Evolutionary conservation across 768 basidiomycete species (phyloP).

Genomic region (Lyophyllum shimeji): DNA sequence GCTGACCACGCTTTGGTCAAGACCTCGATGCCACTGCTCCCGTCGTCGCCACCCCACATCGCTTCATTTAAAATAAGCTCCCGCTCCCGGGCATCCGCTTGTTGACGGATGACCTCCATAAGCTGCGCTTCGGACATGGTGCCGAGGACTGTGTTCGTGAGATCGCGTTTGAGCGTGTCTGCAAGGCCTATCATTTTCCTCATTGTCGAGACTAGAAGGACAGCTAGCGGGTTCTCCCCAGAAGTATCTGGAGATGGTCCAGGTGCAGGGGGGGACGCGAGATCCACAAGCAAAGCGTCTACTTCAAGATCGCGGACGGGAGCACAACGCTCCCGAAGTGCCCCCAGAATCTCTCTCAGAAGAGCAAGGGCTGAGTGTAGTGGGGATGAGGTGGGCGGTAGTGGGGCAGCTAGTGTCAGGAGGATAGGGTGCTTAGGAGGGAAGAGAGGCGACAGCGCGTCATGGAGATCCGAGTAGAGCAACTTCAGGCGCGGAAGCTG

Average conservation of each 20-base stretch:
- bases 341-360: conserved; percentile 51
- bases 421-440: conserved; percentile 54
- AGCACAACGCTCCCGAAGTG: conserved; percentile 62
- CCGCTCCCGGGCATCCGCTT: conserved; percentile 57
- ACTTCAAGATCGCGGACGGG: conserved; percentile 60
- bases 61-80: conserved; percentile 50
- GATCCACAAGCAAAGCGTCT: conserved; percentile 36
- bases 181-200: conserved; percentile 50
- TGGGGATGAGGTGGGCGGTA: conserved; percentile 69
- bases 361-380: conserved; percentile 55
- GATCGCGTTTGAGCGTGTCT: conserved; percentile 68
- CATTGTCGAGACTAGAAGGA: conserved; percentile 45
- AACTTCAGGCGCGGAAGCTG: conserved; percentile 60
- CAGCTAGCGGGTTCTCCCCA: conserved; percentile 35
- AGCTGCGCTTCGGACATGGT: conserved; percentile 67
- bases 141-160: conserved; percentile 64
- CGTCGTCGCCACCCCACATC: conserved; percentile 37
- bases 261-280: conserved; percentile 15
- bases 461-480: conserved; percentile 54
- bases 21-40: conserved; percentile 31
- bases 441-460: conserved; percentile 54
- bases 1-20: conserved; percentile 10
- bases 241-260: conserved; percentile 17
- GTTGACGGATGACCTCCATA: conserved; percentile 41
- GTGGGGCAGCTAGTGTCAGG: conserved; percentile 50